Evolutionary conservation across 2,329 filamentous ascomycete species (phyloP).

Genomic region (Cladophialophora yegresii): DNA sequence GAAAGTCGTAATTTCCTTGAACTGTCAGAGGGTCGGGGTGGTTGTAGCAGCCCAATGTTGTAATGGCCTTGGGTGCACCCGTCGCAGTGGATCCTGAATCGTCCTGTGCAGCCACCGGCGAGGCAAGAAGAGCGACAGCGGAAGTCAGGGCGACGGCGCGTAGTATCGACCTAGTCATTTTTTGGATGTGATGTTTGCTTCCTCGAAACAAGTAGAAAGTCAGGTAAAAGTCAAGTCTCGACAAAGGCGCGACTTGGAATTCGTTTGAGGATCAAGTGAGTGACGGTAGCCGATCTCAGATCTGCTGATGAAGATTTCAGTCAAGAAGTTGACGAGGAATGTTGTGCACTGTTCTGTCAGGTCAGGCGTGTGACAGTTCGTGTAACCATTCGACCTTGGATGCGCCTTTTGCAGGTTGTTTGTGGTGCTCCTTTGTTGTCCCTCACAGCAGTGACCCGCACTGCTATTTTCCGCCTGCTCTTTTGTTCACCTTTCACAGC

Average conservation of each 20-base stretch:
- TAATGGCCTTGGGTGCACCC: slow-evolving; percentile 25
- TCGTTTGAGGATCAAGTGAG: neutral
- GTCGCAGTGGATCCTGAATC: slow-evolving; percentile 7
- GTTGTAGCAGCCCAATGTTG: slow-evolving; percentile 48
- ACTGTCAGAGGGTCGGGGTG: slow-evolving; percentile 51
- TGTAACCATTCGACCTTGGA: neutral
- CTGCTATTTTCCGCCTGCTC: slow-evolving; percentile 27
- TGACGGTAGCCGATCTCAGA: neutral
- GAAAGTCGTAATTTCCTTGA: slow-evolving; percentile 54
- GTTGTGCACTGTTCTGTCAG: neutral
- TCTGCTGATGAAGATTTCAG: neutral
- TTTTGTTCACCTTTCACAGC: slow-evolving; percentile 22
- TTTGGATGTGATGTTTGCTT: slow-evolving; percentile 5
- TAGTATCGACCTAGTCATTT: slow-evolving; percentile 30
- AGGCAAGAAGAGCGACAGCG: slow-evolving; percentile 21
- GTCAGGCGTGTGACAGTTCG: neutral
- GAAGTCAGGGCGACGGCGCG: slow-evolving; percentile 24
- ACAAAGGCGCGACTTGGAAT: slow-evolving; percentile 8
- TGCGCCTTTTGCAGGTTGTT: neutral
- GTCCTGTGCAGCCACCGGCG: slow-evolving; percentile 29
- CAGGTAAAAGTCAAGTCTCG: neutral
- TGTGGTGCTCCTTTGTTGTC: slow-evolving; percentile 22
- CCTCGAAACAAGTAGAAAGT: neutral
- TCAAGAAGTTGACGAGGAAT: neutral
- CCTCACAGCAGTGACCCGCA: slow-evolving; percentile 31